Percentiles rank a stretch among this genome's conserved stretches.
Conservation (phyloP, 208 protist genomes). For the Herpetomonas samuelpessoai region DNA sequence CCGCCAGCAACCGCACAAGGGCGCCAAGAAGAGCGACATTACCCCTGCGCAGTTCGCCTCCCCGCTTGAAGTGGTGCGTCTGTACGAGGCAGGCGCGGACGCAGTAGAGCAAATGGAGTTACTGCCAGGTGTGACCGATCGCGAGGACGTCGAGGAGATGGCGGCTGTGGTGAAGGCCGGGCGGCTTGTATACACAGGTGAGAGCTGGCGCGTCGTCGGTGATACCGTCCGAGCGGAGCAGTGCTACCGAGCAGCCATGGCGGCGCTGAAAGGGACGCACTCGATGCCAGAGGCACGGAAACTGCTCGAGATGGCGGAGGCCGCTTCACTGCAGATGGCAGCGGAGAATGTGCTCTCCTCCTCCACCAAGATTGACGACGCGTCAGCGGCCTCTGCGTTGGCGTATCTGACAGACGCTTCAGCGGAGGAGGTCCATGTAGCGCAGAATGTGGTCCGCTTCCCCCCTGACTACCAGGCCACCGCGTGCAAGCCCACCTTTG, state of each 20-base stretch:
- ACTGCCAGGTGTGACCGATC: conserved; percentile 67
- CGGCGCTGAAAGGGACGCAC: conserved; percentile 22
- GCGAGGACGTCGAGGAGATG: conserved; percentile 50
- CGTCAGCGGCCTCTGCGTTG: background rate
- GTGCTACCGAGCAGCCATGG: conserved; percentile 55
- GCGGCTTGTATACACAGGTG: conserved; percentile 62
- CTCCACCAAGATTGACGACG: background rate
- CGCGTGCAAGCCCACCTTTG: conserved; percentile 83
- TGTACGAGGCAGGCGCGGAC: conserved; percentile 69
- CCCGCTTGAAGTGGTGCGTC: conserved; percentile 77
- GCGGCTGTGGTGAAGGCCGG: conserved; percentile 49
- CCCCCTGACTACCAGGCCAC: conserved; percentile 78
- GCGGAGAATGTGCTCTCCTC: conserved; percentile 32
- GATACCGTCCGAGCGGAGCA: conserved; percentile 16
- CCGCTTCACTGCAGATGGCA: conserved; percentile 30
- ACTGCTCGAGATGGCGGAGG: conserved; percentile 41
- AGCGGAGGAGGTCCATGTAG: conserved; percentile 34
- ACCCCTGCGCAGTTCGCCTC: conserved; percentile 69
- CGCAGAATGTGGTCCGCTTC: conserved; percentile 63
- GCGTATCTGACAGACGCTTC: conserved; percentile 40
- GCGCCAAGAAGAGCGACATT: conserved; percentile 38
- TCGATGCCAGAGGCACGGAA: conserved; percentile 16
- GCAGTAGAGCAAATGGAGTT: conserved; percentile 76
- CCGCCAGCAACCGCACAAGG: conserved; percentile 5
- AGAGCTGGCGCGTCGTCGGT: conserved; percentile 60